phyloP scores from a whole-genome alignment of 2,329 filamentous ascomycete species.

The Fusarium floridanum region DNA sequence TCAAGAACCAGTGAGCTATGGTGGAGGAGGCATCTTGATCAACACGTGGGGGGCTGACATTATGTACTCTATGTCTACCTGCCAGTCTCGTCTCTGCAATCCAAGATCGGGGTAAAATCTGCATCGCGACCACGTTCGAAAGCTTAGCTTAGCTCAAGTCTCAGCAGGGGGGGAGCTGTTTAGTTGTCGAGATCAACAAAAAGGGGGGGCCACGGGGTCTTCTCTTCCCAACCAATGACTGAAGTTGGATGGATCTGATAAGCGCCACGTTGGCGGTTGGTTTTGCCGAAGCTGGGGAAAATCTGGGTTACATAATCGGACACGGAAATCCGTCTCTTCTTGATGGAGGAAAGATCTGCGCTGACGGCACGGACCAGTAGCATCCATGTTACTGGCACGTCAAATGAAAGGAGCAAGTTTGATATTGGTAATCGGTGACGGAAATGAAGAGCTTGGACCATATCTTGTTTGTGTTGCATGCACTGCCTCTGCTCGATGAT shows the following conservation, averaged over 20 bases:
- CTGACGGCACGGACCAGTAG: not conserved
- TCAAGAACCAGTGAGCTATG: conserved; percentile 2
- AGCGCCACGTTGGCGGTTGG: conserved; percentile 2
- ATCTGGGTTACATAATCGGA: conserved; percentile 22
- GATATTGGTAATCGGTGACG: conserved; percentile 12
- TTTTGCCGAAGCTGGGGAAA: not conserved
- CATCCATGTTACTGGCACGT: not conserved
- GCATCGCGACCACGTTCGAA: not conserved
- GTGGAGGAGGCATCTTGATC: conserved; percentile 17
- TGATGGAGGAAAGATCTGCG: conserved; percentile 1
- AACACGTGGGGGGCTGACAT: conserved; percentile 18
- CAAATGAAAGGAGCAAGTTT: not conserved
- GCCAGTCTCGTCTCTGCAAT: not conserved
- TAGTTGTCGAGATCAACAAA: conserved; percentile 14
- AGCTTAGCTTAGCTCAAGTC: conserved; percentile 23
- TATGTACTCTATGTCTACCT: conserved; percentile 13
- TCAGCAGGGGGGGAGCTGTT: conserved; percentile 10
- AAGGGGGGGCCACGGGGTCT: not conserved
- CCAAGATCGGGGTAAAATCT: not conserved
- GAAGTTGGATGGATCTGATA: conserved; percentile 4
- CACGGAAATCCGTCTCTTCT: not conserved
- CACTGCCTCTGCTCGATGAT: conserved; percentile 8
- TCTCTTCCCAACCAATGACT: not conserved
- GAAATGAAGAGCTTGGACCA: conserved; percentile 6
- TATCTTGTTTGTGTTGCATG: conserved; percentile 17